Conservation (phyloP, 2,329 filamentous ascomycete genomes). For the Gliomastix tumulicola region DNA sequence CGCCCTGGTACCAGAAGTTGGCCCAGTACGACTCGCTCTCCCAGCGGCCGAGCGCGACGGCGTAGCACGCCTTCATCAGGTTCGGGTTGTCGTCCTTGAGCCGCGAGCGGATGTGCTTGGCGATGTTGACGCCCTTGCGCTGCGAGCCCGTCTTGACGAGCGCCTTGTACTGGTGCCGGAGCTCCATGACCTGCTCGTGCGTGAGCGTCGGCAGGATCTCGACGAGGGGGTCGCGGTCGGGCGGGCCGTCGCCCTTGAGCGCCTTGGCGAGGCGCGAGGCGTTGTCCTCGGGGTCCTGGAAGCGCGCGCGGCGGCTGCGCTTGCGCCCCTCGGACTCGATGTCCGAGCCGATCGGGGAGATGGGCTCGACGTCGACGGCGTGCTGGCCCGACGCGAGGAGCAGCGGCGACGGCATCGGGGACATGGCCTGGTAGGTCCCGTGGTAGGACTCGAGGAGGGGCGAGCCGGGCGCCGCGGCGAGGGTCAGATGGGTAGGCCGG, state of each 20-base stretch:
- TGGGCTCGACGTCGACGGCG: constrained; percentile 42
- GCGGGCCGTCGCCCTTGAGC: constrained; percentile 57
- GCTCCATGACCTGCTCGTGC: constrained; percentile 79
- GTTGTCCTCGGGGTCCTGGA: constrained; percentile 79
- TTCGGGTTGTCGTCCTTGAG: constrained; percentile 67
- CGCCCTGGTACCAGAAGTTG: constrained; percentile 93
- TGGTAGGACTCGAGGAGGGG: constrained; percentile 88
- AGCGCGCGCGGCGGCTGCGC: constrained; percentile 56
- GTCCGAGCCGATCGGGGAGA: constrained; percentile 47
- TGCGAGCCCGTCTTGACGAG: constrained; percentile 72
- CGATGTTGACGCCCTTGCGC: constrained; percentile 74
- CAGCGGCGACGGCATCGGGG: constrained; percentile 85
- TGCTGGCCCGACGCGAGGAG: constrained; percentile 41
- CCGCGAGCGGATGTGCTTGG: constrained; percentile 73
- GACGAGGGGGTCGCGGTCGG: constrained; percentile 66
- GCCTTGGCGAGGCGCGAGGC: constrained; percentile 70
- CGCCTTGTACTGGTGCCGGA: constrained; percentile 85
- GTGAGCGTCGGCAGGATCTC: constrained; percentile 79
- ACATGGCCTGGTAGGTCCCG: constrained; percentile 90
- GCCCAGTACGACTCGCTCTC: constrained; percentile 97
- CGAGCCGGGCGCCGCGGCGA: constrained; percentile 62
- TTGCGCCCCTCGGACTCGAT: constrained; percentile 32
- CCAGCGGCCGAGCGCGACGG: constrained; percentile 82
- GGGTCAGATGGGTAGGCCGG: constrained; percentile 29
- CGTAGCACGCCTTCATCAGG: constrained; percentile 87